These are phyloP conservation scores for Drechslera avenae DNA, from an alignment of 2,329 filamentous ascomycete genomes.

Conservation along the genomic window DNA sequence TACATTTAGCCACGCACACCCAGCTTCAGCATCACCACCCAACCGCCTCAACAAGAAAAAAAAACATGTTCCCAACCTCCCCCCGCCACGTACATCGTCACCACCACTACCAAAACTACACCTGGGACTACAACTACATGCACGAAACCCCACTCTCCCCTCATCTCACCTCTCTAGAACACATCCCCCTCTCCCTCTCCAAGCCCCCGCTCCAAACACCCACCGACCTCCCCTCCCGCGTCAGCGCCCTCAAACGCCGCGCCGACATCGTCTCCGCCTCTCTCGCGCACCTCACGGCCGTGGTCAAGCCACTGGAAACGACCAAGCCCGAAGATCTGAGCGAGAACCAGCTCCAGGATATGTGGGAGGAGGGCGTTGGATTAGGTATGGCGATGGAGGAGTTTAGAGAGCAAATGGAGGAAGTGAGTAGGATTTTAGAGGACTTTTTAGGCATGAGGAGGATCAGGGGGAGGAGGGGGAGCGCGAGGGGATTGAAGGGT, in stretches of 20 bases:
- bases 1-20: too few relatives aligned
- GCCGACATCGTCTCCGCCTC: constrained; percentile 5
- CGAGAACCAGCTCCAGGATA: constrained; percentile 4
- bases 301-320: constrained; percentile 8
- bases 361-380: background rate
- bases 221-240: constrained; percentile 4
- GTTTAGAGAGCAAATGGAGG: constrained; percentile 5
- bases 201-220: background rate
- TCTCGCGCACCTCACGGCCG: constrained; percentile 5
- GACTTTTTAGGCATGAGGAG: background rate
- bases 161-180: too few relatives aligned
- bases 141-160: too few relatives aligned
- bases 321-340: background rate
- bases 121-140: constrained; percentile 1
- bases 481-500: too few relatives aligned
- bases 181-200: background rate
- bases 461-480: background rate
- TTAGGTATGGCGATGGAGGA: constrained; percentile 3
- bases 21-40: too few relatives aligned
- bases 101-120: constrained; percentile 4
- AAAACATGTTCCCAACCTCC: background rate
- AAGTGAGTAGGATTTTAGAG: constrained; percentile 16
- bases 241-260: constrained; percentile 7
- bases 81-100: background rate
- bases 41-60: too few relatives aligned